Conservation (phyloP, 2,329 filamentous ascomycete species). For the Colletotrichum trifolii region DNA sequence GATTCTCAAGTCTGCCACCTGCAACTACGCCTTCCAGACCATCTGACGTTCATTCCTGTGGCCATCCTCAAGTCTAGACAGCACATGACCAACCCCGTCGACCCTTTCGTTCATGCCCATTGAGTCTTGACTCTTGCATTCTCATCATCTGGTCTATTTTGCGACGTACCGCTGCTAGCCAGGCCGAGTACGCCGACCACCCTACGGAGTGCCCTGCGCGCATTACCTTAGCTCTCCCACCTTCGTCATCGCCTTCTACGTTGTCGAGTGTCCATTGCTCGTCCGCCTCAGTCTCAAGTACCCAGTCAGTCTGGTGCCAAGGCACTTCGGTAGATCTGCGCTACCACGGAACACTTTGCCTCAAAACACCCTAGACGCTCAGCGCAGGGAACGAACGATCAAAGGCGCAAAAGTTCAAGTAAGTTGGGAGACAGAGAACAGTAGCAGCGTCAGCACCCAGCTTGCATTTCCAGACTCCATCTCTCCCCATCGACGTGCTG, state of each 20-base stretch:
- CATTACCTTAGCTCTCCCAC: slow-evolving; percentile 6
- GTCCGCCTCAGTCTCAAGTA: not conserved
- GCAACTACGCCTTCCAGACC: slow-evolving; percentile 20
- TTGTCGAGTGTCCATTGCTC: slow-evolving; percentile 11
- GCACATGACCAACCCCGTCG: slow-evolving; percentile 30
- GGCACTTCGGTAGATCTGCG: slow-evolving; percentile 28
- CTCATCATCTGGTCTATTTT: slow-evolving; percentile 25
- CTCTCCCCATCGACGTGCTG: slow-evolving; percentile 19
- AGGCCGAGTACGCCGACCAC: not conserved
- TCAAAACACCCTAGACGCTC: slow-evolving; percentile 25
- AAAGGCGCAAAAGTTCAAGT: not conserved
- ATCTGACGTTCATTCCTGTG: slow-evolving; percentile 27
- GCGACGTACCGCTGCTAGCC: slow-evolving; percentile 17
- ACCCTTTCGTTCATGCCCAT: slow-evolving; percentile 5
- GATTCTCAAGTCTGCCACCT: slow-evolving; percentile 22
- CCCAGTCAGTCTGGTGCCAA: slow-evolving; percentile 14
- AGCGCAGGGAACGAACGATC: slow-evolving; percentile 12
- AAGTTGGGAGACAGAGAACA: not conserved
- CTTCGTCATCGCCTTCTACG: slow-evolving; percentile 30
- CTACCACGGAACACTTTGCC: slow-evolving; percentile 31
- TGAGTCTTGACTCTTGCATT: slow-evolving; percentile 4
- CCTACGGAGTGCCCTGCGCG: slow-evolving; percentile 11
- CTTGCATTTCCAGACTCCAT: slow-evolving; percentile 1
- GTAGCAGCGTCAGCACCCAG: not conserved
- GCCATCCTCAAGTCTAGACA: slow-evolving; percentile 3